Conservation (phyloP, 345 rosid species). For the Citrus trifoliata region DNA sequence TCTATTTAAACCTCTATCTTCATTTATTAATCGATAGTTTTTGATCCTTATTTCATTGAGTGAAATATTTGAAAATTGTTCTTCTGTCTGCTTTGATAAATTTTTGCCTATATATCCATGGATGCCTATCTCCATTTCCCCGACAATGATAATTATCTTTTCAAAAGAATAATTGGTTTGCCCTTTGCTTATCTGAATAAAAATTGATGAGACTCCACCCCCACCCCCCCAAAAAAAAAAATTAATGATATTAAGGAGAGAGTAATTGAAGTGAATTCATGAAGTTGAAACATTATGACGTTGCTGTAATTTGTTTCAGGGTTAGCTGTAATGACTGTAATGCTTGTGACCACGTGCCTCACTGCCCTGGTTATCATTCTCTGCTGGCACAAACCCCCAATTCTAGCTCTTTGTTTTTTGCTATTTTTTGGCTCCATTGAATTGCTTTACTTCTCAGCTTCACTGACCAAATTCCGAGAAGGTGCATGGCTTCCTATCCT, state of each 20-base stretch:
- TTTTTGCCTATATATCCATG: background rate
- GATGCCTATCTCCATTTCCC: background rate
- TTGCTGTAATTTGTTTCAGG: constrained; percentile 46
- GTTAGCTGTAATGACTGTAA: constrained; percentile 95
- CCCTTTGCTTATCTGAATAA: background rate
- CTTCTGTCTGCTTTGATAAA: background rate
- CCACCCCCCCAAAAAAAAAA: background rate
- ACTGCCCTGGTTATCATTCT: constrained; percentile 82
- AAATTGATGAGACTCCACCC: background rate
- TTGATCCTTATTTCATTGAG: background rate
- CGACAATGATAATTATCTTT: background rate
- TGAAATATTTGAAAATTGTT: background rate
- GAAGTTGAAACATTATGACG: background rate
- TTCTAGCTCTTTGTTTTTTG: constrained; percentile 68
- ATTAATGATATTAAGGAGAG: background rate
- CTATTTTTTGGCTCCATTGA: constrained; percentile 86
- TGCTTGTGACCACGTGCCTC: constrained; percentile 98
- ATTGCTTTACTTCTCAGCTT: constrained; percentile 95
- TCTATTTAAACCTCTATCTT: background rate
- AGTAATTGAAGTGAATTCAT: background rate
- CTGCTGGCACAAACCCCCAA: constrained; percentile 90
- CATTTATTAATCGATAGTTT: background rate
- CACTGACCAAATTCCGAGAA: constrained; percentile 88
- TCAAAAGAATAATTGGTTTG: background rate
- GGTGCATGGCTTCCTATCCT: constrained; percentile 99